Evolutionary conservation across 768 basidiomycete species (phyloP), one percentile per base, ranked within the genome.

Genomic region (Vishniacozyma victoriae): DNA sequence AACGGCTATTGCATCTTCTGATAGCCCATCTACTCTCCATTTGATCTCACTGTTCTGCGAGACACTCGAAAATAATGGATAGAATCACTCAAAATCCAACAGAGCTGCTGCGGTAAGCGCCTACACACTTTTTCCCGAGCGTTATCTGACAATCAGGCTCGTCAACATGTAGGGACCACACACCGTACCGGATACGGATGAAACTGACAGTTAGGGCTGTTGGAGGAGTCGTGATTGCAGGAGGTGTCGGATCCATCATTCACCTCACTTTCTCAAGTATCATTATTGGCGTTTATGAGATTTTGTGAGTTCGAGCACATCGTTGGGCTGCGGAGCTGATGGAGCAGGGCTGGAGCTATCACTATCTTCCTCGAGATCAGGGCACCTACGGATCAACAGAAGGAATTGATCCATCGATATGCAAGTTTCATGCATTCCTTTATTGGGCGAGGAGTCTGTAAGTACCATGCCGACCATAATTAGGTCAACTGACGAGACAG

Each of bases 401-500:
- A 67, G 50, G 51, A 44, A 6, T 40, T 69, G 11, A 47, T 73
- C 0, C 62, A 71, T 48, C 59, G 57, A 26, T 73, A 73, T 59
- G 72, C 72, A 14, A 64, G 62, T 38, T 73, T 73, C 48, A 63
- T 73, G 60, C 69, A 71, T 41, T 66, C 62, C 2, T 73, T 71
- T 50, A 50, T 64, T 12, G 72, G 72, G 6, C 60, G 72, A 42
- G 72, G 72, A 41, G 69, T 71, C 41, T 69, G 72, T 73, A 50
- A 69, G 70, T 68, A 12, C 31, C 26, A 13, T 29, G 3, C 37
- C 38, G 22, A 19, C 29, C 26, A 18, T 24, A 41, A 22, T 25
- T 46, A 20, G 16, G 20, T 24, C 25, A 41, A 55, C 46, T 18
- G 27, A 22, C 14, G 5, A 4, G 13, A 13, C 37, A 68, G 66